Base-by-base conservation (phyloP, 2,329 filamentous ascomycete species). In the Didymellaceae sp. region DNA sequence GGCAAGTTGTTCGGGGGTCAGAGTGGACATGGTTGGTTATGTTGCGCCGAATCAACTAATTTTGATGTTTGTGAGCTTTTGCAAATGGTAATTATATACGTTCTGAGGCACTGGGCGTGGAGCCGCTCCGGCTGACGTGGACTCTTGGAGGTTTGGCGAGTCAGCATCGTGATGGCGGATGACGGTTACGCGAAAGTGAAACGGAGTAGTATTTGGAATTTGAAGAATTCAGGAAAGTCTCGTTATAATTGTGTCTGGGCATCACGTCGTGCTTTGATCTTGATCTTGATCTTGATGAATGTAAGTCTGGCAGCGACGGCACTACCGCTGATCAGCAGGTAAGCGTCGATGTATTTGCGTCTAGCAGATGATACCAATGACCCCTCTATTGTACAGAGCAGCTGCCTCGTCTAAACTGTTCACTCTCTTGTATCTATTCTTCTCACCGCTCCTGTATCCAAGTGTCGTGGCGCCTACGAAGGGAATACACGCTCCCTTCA, bases 391-490 rank as follows among this genome's bases (percentile, higher is more conserved):
- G 17, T 45, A 35, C 13, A 50, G 5, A 10, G 41, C 38, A 1
- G 38, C 26, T 2, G 52, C 54, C 31, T 63, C 62, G 14, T 64
- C 59, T 14, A 65, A 32, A 9, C 21, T 55, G n/a, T 55, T 54
- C 18, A 60, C 61, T 35, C 45, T 57, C 46, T 48, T 58, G 32
- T 57, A 57, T 43, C 58, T 63, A 41, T 33, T 43, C 6, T 33
- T 30, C 16, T 45, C 41, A 42, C 33, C 38, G n/a, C 33, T 46
- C 52, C 49, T 53, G 10, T 25, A 34, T 6, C 37, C 39, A 7
- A 47, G 43, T 21, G 59, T 38, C 4, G 57, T 54, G 6, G 57
- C 64, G 1, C 61, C 61, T 2, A 65, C 59, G 40, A 66, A 66
- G 20, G 55, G 20, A 5, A 62, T 42, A 5, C 58, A 61, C 16